Conservation (phyloP, 805 yeast species). For the Schizosaccharomyces octosporus region DNA sequence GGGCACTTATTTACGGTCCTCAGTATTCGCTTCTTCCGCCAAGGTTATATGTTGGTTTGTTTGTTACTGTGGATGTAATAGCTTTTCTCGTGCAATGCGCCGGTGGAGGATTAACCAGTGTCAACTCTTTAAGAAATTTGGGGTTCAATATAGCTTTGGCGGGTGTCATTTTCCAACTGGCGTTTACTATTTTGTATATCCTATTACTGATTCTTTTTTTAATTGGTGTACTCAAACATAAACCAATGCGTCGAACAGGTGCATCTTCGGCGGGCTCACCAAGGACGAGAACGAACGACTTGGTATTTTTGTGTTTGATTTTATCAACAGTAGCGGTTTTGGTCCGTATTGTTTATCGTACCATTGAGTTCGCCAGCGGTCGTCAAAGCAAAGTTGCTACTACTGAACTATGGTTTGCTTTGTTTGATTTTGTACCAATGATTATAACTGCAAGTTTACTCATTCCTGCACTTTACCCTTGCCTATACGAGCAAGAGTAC, state of each 20-base stretch:
- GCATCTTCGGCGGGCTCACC: background rate
- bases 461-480: no score
- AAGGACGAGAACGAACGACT: background rate
- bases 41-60: background rate
- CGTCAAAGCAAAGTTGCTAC: background rate
- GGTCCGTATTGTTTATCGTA: background rate
- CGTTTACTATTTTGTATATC: background rate
- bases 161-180: background rate
- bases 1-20: background rate
- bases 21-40: background rate
- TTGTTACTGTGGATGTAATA: background rate
- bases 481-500: no score
- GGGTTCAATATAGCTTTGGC: background rate
- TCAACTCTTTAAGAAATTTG: background rate
- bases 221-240: background rate
- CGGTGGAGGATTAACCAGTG: background rate
- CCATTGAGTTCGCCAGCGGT: background rate
- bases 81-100: background rate
- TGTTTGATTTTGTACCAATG: background rate
- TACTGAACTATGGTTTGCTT: background rate
- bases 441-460: background rate
- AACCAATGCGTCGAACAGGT: background rate
- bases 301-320: background rate
- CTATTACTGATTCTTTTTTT: background rate
- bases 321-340: background rate